Conservation (phyloP, 2,329 filamentous ascomycete genomes). For the Myriangium duriaei region DNA sequence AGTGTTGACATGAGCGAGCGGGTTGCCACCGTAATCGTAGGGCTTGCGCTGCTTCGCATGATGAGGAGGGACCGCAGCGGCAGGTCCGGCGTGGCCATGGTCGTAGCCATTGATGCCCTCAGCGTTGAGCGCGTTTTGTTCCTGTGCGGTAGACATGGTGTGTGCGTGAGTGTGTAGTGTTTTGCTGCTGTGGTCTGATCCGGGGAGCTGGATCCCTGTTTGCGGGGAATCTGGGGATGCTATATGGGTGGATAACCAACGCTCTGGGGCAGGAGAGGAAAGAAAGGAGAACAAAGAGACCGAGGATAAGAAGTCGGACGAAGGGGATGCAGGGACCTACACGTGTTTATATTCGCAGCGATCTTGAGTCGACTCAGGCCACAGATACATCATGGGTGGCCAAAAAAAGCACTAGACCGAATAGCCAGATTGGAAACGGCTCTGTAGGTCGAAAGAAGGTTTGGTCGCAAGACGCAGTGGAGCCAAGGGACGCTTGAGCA, state of each 20-base stretch:
- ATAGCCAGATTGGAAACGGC: background rate
- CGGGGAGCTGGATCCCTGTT: background rate
- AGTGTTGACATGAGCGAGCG: slow-evolving; percentile 37
- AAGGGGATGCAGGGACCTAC: slow-evolving; percentile 5
- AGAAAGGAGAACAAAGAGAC: slow-evolving; percentile 1
- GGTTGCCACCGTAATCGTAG: slow-evolving; percentile 40
- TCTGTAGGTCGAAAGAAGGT: background rate
- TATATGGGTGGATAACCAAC: no score
- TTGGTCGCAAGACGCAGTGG: background rate
- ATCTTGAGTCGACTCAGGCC: background rate
- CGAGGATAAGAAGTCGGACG: slow-evolving; percentile 7
- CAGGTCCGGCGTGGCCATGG: slow-evolving; percentile 20
- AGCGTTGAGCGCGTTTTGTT: slow-evolving; percentile 23
- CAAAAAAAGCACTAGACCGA: background rate
- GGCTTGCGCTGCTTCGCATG: slow-evolving; percentile 28
- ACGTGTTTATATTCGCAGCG: background rate
- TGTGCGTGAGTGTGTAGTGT: slow-evolving; percentile 3
- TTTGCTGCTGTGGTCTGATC: background rate
- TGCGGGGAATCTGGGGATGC: slow-evolving; percentile 6
- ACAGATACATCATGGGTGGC: background rate
- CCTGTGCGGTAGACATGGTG: slow-evolving; percentile 31
- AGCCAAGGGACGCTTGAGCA: background rate
- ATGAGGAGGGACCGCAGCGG: slow-evolving; percentile 8
- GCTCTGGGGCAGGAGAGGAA: background rate
- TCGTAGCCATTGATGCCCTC: slow-evolving; percentile 24